Base-by-base conservation (phyloP, 768 basidiomycete species). In the Termitomyces eurrhizus region DNA sequence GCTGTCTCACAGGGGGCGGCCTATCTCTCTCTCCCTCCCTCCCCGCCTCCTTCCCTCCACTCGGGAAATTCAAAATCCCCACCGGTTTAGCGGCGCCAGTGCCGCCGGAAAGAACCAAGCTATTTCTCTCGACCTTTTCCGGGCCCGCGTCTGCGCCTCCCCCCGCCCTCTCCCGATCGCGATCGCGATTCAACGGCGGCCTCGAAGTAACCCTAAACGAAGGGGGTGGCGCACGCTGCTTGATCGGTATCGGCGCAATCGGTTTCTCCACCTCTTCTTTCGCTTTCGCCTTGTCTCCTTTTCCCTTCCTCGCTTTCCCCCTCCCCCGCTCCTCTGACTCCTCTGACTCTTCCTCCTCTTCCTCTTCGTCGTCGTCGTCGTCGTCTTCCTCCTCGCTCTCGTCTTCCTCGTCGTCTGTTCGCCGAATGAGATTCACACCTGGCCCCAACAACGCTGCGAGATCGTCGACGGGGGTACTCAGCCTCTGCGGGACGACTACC, bases 121-220 rank as follows among this genome's bases (percentile, higher is more conserved):
- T n/a, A 3, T n/a, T 42, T 18, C 41, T 42, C 8, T 42, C 18
- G 6, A 18, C 4, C 16, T 6, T 16, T 0, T 41, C 39, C 5
- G 0, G 1, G 11, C 8, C 45, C 45, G 24, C 45, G 2, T 46
- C 45, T 5, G 13, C 45, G 6, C 24, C 24, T 0, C n/a, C 42
- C 2, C 18, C 18, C 7, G 7, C 35, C 7, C 35, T 3, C 18
- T n/a, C 35, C 7, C 35, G 35, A 8, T 35, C 41, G 16, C 42
- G 44, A 12, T 46, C 45, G 2, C 52, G 42, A 32, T 75, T 54
- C 69, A 82, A 69, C 52, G 77, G 74, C 24, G 86, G 85, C 24
- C 86, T 73, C 21, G 85, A 86, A 2, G 82, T 84, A 50, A 88
- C 86, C 60, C 82, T 83, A 66, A 88, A 88, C 32, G 84, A 75